Evolutionary conservation across 805 yeast genomes (phyloP).

Genomic region (Myxozyma sirexii): DNA sequence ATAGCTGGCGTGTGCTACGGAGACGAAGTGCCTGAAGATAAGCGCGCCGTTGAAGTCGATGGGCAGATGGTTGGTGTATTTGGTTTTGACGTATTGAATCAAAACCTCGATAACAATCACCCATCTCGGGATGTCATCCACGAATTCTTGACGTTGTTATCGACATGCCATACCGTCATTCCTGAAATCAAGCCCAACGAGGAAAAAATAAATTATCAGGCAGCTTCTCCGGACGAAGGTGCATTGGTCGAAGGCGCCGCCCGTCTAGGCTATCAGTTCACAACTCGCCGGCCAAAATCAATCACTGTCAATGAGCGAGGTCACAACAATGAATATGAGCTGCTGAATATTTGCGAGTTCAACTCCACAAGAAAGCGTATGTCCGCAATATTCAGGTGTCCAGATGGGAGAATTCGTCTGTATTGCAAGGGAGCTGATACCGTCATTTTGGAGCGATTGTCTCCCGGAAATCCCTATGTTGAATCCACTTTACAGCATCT

Average conservation of each 20-base stretch:
- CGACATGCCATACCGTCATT: conserved; percentile 96
- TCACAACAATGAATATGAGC: conserved; percentile 63
- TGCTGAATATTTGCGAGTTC: conserved; percentile 91
- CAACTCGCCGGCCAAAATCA: conserved; percentile 80
- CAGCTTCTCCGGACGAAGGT: conserved; percentile 99
- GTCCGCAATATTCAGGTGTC: conserved; percentile 93
- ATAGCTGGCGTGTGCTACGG: conserved; percentile 92
- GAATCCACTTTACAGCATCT: conserved; percentile 80
- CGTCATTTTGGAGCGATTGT: conserved; percentile 84
- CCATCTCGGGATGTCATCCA: conserved; percentile 50
- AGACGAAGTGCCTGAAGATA: conserved; percentile 88
- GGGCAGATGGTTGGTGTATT: conserved; percentile 82
- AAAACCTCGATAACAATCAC: conserved; percentile 28
- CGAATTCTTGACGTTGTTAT: conserved; percentile 78
- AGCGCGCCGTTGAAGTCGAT: conserved; percentile 67
- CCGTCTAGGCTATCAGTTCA: conserved; percentile 77
- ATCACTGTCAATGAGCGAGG: conserved; percentile 66
- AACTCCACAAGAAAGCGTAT: conserved; percentile 96
- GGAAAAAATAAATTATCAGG: conserved; percentile 79
- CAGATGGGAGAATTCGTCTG: conserved; percentile 86
- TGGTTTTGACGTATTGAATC: conserved; percentile 62
- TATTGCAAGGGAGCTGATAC: conserved; percentile 98
- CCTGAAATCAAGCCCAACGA: conserved; percentile 68
- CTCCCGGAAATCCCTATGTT: conserved; percentile 70
- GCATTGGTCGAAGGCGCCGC: conserved; percentile 98